phyloP scores from a whole-genome alignment of 2,329 filamentous ascomycete genomes.

The Fusarium mexicanum region DNA sequence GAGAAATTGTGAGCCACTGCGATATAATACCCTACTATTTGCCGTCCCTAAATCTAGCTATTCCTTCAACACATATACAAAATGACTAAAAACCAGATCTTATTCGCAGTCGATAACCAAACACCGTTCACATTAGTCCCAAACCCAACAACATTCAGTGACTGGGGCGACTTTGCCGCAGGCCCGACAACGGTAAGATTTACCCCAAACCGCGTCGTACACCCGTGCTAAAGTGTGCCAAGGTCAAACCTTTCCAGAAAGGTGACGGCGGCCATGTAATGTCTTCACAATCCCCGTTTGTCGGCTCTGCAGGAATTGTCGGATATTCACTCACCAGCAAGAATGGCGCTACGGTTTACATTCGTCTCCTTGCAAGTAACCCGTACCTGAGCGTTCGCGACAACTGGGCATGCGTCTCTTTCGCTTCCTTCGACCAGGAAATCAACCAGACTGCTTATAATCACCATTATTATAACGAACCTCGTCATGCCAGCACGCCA shows the following conservation, averaged over 20 bases:
- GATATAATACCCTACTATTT: too few relatives aligned
- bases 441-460: neutral
- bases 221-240: accelerated
- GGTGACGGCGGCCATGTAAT: neutral
- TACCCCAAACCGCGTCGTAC: too few relatives aligned
- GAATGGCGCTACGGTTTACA: neutral
- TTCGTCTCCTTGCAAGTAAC: neutral
- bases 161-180: neutral
- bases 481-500: neutral
- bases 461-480: neutral
- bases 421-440: neutral
- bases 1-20: too few relatives aligned
- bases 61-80: accelerated
- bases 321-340: neutral
- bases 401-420: neutral
- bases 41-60: too few relatives aligned
- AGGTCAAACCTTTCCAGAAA: neutral
- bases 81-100: neutral
- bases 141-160: neutral
- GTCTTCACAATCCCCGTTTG: neutral
- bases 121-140: neutral
- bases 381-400: neutral
- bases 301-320: neutral
- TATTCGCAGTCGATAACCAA: neutral
- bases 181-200: neutral